Base-by-base conservation (phyloP, 2,329 filamentous ascomycete genomes). In the Arthrobotrys conoides region DNA sequence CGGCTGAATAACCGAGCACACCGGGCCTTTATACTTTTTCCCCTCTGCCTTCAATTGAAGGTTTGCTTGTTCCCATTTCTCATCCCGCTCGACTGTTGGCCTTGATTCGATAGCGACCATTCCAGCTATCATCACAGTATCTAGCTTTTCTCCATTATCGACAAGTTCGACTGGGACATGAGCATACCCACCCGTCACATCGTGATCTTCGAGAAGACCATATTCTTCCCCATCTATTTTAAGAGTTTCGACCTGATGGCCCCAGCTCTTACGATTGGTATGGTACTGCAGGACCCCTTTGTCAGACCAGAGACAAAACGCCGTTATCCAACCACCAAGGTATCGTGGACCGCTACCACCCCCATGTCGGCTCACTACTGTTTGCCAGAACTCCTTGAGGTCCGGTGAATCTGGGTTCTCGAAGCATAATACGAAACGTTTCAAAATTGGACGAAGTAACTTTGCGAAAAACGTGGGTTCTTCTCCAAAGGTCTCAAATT, bases 251-350 rank as follows among this genome's bases (percentile, higher is more conserved):
- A 57, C 41, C 20, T 41, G 2, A 27, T 63, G 38, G 16, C 64
- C 55, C 48, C 46, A 44, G 20, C 30, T 18, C 20, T 22, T 30
- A n/a, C 68, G 16, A 10, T 63, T 5, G 0, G 63, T 71, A 9
- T 68, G 61, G 36, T 80, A 68, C n/a, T 82, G 81, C 3, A 72
- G 75, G 24, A 71, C 33, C 0, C 87, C 87, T 16, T 84, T 72
- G 0, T 80, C 81, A 16, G 82, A 80, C 86, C 86, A 88, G 79
- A 86, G 86, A 80, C 85, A 83, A 76, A 88, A 87, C 0, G 85
- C 86, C 0, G 86, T 86, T 66, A 88, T 84, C 87, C 87, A 88
- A 4, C 87, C 87, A 0, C 84, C 86, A 1, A 87, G 76, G 57
- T 83, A 82, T 0, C 20, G 38, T 4, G 82, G 80, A 82, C 85